Evolutionary conservation across 2,329 filamentous ascomycete species (phyloP), one percentile per base, ranked within the genome.

Genomic region (Emydomyces testavorans): DNA sequence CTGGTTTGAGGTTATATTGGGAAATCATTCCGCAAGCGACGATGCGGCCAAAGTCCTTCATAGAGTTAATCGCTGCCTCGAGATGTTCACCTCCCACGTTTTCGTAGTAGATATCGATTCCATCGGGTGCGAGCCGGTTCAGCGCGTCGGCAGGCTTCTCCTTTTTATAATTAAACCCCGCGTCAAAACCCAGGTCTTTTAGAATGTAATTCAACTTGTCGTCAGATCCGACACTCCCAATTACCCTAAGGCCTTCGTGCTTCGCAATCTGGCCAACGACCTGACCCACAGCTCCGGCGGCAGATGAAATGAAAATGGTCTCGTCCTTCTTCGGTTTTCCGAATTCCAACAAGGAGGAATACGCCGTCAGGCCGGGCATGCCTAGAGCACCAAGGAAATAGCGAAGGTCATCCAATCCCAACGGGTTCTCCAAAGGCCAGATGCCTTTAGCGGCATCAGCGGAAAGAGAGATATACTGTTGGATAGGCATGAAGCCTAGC

Each of bases 81-180:
- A 87, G 71, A 53, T 84, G 80, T 64, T 85, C 82, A 32, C 83
- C 84, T 16, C 84, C 84, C 5, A 85, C 83, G 56, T 87, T 88
- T 65, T 88, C 84, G 60, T 82, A 89, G 70, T 87, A 87, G 61
- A 88, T 86, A 59, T 93, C 85, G 52, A 93, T 75, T 3, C 85
- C 86, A 10, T 87, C 65, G 0, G 85, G 85, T 0, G 83, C 83
- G 15, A 92, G 73, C 50, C 83, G 74, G 54, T 71, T 66, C 48
- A 93, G 72, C 0, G 84, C 85, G 8, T 82, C 80, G 0, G 66
- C 60, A 0, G 85, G 75, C 56, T 75, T 77, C 69, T 92, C 85
- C 56, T 78, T 88, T 75, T 92, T 90, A 74, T 93, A 93, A 73
- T 93, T 92, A 57, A 90, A 92, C 6, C 80, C 86, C 13, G 65